Evolutionary conservation across 2,329 filamentous ascomycete genomes (phyloP).

Genomic region (Teratosphaeria viscida): DNA sequence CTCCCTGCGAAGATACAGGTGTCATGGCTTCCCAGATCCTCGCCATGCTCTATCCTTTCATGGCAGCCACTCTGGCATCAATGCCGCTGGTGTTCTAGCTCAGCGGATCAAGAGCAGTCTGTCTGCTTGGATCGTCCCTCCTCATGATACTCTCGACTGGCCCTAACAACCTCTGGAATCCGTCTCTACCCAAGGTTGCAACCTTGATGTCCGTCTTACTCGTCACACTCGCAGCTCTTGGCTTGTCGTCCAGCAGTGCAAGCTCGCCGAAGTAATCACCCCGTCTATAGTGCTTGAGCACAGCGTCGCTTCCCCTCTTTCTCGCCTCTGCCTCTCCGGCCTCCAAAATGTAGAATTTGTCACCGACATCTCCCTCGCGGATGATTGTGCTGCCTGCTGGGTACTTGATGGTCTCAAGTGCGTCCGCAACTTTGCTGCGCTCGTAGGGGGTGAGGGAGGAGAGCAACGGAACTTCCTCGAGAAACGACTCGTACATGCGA

Average conservation of each 20-base stretch:
- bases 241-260: constrained; percentile 84
- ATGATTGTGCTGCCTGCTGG: constrained; percentile 74
- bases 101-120: constrained; percentile 10
- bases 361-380: constrained; percentile 77
- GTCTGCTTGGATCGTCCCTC: constrained; percentile 51
- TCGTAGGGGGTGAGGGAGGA: constrained; percentile 80
- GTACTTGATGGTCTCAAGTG: constrained; percentile 83
- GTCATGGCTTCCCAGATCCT: background rate
- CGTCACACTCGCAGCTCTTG: constrained; percentile 79
- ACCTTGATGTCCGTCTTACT: constrained; percentile 84
- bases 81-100: constrained; percentile 4
- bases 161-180: constrained; percentile 85
- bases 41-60: background rate
- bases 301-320: constrained; percentile 60
- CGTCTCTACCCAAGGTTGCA: constrained; percentile 81
- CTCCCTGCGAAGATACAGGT: background rate
- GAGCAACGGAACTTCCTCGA: constrained; percentile 85
- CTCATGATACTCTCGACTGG: constrained; percentile 93
- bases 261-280: constrained; percentile 97
- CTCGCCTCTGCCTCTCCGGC: constrained; percentile 76
- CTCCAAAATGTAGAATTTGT: constrained; percentile 87
- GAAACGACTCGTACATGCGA: constrained; percentile 93
- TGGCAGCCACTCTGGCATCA: background rate
- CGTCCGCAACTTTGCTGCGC: constrained; percentile 93
- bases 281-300: constrained; percentile 74